Conservation (phyloP, 2,329 filamentous ascomycete genomes). For the Diplodia corticola region DNA sequence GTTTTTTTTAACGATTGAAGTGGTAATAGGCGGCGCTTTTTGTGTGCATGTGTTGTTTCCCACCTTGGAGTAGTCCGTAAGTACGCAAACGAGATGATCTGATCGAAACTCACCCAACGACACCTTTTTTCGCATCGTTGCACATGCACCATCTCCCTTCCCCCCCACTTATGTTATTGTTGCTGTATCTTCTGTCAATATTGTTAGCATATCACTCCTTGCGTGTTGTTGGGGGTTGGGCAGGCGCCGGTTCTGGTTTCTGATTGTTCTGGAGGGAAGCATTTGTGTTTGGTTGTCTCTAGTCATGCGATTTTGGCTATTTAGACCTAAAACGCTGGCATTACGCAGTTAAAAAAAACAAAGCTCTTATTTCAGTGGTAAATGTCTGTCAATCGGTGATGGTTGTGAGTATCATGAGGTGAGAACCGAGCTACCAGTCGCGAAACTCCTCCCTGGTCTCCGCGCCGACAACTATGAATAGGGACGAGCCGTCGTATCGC, state of each 20-base stretch:
- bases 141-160: too few relatives aligned
- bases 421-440: background rate
- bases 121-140: background rate
- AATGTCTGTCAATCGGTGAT: background rate
- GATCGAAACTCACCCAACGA: background rate
- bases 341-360: background rate
- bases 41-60: background rate
- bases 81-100: slow-evolving; percentile 14
- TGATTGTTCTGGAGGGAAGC: background rate
- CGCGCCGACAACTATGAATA: background rate
- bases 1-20: slow-evolving; percentile 1
- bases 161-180: background rate
- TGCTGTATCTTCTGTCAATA: slow-evolving; percentile 2
- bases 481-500: background rate
- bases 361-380: background rate
- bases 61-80: background rate
- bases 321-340: background rate
- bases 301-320: background rate
- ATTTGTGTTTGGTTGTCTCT: background rate
- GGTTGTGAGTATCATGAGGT: background rate
- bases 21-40: background rate
- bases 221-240: background rate
- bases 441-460: too few relatives aligned
- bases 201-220: background rate
- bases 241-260: background rate